Base-by-base conservation (phyloP, 805 yeast species). In the Zygotorulaspora chibaensis region DNA sequence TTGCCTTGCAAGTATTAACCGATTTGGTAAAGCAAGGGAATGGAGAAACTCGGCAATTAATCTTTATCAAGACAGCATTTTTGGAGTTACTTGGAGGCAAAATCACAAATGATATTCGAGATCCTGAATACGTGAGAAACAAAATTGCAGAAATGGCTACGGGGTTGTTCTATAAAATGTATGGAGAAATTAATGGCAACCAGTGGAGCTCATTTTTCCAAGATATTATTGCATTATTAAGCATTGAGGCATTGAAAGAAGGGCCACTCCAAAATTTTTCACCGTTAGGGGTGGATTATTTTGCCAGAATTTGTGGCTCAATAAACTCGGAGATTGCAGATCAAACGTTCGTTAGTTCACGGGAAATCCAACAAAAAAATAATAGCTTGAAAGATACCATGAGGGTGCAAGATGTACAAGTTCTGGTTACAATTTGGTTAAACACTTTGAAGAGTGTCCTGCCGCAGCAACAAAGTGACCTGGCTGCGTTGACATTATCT, bases 311-410 rank as follows among this genome's bases (percentile, higher is more conserved):
- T 7, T 69, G 89, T 48, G 65, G 81, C 35, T 78, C 84, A 26
- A 80, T 93, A 49, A 97, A 93, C 63, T 82, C 83, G 25, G 96
- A 90, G 66, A 88, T 93, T 55, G 99, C 96, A 28, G 99, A 93
- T 63, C 93, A 86, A 61, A 76, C 90, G 54, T 84, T 89, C 52
- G 68, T 81, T 27, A 78, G 95, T 56, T 79, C 84, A 9, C 79
- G 79, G 53, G 77, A 77, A 18, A 65, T 74, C 12, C 77, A 77
- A 37, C 82, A 81, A 38, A 77, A 87, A 57, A 87, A 85, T 63
- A 83, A 77, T 54, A 66, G 70, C 36, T 71, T 93, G 50, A 93
- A 93, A 61, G 99, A 93, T 65, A 72, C 78, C 20, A 83, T 93
- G 54, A 77, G 99, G 65, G 73, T 74, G 10, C 74, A 79, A 41